phyloP scores from a whole-genome alignment of 1,139 yeast species.

The Blastobotrys raffinosifermentans region DNA sequence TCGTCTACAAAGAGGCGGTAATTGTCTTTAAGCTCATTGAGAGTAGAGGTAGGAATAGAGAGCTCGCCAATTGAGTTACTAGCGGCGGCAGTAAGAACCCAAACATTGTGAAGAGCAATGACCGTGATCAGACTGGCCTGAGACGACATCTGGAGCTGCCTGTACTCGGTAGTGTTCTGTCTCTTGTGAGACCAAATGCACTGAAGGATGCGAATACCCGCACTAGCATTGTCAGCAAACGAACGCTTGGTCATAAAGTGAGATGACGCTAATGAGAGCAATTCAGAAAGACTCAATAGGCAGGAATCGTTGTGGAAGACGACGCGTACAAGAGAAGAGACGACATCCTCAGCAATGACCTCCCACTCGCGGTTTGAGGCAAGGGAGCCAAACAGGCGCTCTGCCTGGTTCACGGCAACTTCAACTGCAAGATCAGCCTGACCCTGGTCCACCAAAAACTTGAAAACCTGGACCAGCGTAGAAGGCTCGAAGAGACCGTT shows the following conservation, averaged over 20 bases:
- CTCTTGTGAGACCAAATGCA: slow-evolving; percentile 17
- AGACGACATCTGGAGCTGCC: slow-evolving; percentile 8
- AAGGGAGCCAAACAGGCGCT: slow-evolving; percentile 11
- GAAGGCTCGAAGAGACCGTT: slow-evolving; percentile 32
- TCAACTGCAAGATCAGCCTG: slow-evolving; percentile 22
- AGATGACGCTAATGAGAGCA: slow-evolving; percentile 18
- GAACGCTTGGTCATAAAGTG: slow-evolving; percentile 19
- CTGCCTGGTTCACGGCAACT: slow-evolving; percentile 21
- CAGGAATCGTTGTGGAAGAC: slow-evolving; percentile 11
- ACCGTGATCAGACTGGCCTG: slow-evolving; percentile 17
- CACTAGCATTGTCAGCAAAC: slow-evolving; percentile 19
- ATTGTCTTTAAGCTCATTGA: slow-evolving; percentile 14
- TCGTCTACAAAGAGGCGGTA: slow-evolving; percentile 18
- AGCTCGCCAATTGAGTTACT: slow-evolving; percentile 20
- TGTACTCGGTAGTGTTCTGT: slow-evolving; percentile 5
- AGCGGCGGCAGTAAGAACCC: slow-evolving; percentile 21
- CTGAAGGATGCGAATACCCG: slow-evolving; percentile 18
- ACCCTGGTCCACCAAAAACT: slow-evolving; percentile 16
- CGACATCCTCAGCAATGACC: slow-evolving; percentile 9
- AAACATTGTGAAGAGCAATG: slow-evolving; percentile 19
- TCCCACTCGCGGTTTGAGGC: background rate
- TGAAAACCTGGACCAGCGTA: slow-evolving; percentile 24
- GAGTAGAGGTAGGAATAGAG: slow-evolving; percentile 20
- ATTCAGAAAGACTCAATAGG: slow-evolving; percentile 10
- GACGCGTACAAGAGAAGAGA: slow-evolving; percentile 9